phyloP scores from a whole-genome alignment of 768 basidiomycete genomes.

The Serendipita indica region DNA sequence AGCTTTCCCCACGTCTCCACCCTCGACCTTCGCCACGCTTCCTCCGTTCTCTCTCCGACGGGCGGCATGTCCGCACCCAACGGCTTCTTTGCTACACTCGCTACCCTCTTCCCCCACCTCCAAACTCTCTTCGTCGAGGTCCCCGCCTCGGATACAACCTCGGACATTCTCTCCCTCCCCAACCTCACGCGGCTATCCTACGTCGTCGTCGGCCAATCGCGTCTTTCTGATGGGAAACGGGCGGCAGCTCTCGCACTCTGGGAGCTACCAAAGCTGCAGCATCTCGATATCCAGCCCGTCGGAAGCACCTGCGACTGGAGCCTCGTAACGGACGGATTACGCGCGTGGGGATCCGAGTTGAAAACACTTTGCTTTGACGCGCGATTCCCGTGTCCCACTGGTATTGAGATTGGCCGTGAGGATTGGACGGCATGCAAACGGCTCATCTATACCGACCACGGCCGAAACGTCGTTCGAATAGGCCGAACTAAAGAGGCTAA shows the following conservation, averaged over 20 bases:
- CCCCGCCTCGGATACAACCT: background rate
- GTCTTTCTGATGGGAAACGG: background rate
- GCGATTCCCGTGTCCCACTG: background rate
- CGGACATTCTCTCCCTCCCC: background rate
- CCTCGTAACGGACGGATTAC: background rate
- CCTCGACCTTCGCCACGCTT: conserved; percentile 1
- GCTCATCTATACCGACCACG: too few relatives aligned
- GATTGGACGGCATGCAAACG: too few relatives aligned
- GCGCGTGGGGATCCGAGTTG: background rate
- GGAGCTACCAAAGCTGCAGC: background rate
- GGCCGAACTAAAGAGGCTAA: too few relatives aligned
- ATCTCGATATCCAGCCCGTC: background rate
- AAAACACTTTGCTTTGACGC: background rate
- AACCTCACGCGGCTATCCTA: background rate
- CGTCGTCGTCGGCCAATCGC: background rate
- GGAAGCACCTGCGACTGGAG: background rate
- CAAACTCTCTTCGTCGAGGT: background rate
- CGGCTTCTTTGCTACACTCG: background rate
- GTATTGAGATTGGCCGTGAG: background rate
- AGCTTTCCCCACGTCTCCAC: background rate
- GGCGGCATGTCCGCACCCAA: background rate
- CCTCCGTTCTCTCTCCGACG: background rate
- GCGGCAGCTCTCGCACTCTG: background rate
- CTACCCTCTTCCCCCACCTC: background rate
- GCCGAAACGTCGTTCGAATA: too few relatives aligned